Conservation (phyloP, 2,329 filamentous ascomycete genomes). For the Exophiala sideris region DNA sequence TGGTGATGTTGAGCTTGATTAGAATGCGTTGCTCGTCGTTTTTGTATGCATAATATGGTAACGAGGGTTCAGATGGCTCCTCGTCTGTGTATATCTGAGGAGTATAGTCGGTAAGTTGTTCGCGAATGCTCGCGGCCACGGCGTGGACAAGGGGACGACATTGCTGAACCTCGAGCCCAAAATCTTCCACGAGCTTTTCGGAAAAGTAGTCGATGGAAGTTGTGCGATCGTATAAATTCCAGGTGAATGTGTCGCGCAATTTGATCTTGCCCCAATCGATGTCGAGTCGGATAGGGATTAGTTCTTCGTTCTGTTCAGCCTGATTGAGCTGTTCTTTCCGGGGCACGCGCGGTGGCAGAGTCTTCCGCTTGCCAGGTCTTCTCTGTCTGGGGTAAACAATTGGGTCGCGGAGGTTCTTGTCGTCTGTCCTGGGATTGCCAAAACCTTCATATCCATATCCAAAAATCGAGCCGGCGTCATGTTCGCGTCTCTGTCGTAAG, state of each 20-base stretch:
- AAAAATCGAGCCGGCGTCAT: conserved; percentile 59
- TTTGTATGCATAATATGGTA: conserved; percentile 92
- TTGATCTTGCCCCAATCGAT: conserved; percentile 95
- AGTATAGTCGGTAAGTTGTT: conserved; percentile 90
- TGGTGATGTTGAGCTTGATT: conserved; percentile 95
- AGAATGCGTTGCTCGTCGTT: conserved; percentile 98
- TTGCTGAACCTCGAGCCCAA: conserved; percentile 68
- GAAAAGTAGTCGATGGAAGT: conserved; percentile 78
- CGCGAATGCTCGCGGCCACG: conserved; percentile 68
- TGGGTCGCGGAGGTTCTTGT: conserved; percentile 56
- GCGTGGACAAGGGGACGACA: conserved; percentile 58
- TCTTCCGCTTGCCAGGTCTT: conserved; percentile 71
- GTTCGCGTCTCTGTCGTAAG: conserved; percentile 57
- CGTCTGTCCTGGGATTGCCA: conserved; percentile 80
- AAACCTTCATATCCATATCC: conserved; percentile 79
- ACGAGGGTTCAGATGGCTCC: conserved; percentile 80
- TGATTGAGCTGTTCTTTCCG: conserved; percentile 80
- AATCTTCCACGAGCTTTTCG: conserved; percentile 83
- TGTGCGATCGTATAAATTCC: conserved; percentile 92
- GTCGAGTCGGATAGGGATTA: conserved; percentile 87
- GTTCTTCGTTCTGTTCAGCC: conserved; percentile 84
- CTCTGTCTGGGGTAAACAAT: conserved; percentile 78
- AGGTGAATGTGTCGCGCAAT: conserved; percentile 94
- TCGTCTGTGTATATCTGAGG: conserved; percentile 88
- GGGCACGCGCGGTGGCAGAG: conserved; percentile 67